Percentiles rank a stretch among this genome's conserved stretches.
Evolutionary conservation across 1,284 basidiomycete genomes (phyloP).

Genomic region (Flammula alnicola): DNA sequence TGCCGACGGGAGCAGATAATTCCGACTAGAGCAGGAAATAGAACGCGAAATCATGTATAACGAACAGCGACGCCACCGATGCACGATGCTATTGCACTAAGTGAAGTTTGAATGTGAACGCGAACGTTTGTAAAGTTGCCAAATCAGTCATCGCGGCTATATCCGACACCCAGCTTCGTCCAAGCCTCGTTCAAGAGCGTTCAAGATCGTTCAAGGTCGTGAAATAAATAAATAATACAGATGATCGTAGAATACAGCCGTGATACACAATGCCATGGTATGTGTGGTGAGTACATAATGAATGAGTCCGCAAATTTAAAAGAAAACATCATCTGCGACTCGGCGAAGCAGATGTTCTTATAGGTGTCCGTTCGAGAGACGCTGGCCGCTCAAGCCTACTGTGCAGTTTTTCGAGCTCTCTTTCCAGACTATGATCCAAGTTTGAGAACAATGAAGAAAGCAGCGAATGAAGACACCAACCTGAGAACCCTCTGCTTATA

Average conservation of each 20-base stretch:
- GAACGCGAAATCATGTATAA: no score
- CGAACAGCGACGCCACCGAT: no score
- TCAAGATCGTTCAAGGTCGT: background rate
- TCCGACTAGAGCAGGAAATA: no score
- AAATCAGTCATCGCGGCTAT: no score
- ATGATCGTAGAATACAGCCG: conserved; percentile 15
- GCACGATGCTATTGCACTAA: no score
- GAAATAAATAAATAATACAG: conserved; percentile 12
- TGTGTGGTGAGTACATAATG: background rate
- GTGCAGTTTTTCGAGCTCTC: conserved; percentile 73
- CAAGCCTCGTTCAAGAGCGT: no score
- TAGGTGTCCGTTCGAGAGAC: conserved; percentile 27
- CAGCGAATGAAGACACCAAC: conserved; percentile 37
- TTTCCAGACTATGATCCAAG: conserved; percentile 54
- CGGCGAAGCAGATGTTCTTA: conserved; percentile 7
- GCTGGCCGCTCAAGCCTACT: conserved; percentile 58
- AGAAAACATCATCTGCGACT: conserved; percentile 16
- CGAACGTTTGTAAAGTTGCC: no score
- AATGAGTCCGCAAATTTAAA: conserved; percentile 14
- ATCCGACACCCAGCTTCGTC: no score
- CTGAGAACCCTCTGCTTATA: conserved; percentile 71
- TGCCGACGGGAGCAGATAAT: no score
- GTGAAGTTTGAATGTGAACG: no score
- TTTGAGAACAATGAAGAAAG: conserved; percentile 4
- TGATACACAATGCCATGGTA: conserved; percentile 11